Evolutionary conservation across 1,284 basidiomycete genomes (phyloP), one percentile per base, ranked within the genome.

Genomic region (Tylopilus sp.): DNA sequence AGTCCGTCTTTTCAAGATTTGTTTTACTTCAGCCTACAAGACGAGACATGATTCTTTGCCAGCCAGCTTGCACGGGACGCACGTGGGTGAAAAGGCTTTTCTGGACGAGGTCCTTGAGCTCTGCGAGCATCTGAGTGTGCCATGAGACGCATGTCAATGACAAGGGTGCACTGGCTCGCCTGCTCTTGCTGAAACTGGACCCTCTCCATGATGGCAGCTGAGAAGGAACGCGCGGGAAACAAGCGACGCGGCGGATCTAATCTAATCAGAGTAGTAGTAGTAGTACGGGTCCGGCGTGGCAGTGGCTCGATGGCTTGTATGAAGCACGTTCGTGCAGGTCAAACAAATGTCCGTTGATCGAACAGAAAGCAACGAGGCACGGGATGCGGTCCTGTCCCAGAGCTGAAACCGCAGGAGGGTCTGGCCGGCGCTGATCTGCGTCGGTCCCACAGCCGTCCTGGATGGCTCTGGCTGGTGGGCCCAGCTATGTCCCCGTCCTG

Each of bases 161-260:
- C 28, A 41, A 13, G 11, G 2, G 6, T 37, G 19, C 29, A 5
- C 8, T 42, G 17, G 61, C 74, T 50, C 54, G 79, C 85, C 77
- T 93, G 87, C 85, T 97, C 94, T 70, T 96, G 90, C 74, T 95
- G 87, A 65, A 91, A 96, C 63, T 96, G 91, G 1, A 97, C 94
- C 60, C 93, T 84, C 79, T 97, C 93, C 93, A 96, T 96, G 46
- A 36, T 73, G 65, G 51, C 28, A 11, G 32, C 17, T 3, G n/a
- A 15, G 33, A 32, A 51, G 36, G n/a, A n/a, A 20, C 17, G 31
- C 50, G 50, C 50, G 50, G 40, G 40, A 51, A 52, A 50, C 13
- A 25, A 22, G 6, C 7, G 14, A 32, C 3, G 15, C 24, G n/a
- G 14, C 9, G 19, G 13, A 31, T 49, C 22, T 43, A 28, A 53